phyloP scores from a whole-genome alignment of 768 basidiomycete genomes.

The Boletus sensibilis region DNA sequence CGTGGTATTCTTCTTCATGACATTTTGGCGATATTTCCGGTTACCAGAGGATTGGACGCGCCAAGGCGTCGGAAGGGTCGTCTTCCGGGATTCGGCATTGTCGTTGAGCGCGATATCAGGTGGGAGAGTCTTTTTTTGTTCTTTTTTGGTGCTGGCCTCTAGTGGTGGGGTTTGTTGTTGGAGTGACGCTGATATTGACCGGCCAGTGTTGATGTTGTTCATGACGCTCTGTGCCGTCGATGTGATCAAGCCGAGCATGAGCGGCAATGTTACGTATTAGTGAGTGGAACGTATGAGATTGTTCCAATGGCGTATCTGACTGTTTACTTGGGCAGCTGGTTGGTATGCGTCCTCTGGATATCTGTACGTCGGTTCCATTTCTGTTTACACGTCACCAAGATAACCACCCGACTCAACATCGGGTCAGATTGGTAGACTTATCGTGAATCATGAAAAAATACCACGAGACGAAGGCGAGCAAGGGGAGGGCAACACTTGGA shows the following conservation, averaged over 20 bases:
- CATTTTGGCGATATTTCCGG: constrained; percentile 17
- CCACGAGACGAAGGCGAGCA: background rate
- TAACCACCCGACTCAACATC: background rate
- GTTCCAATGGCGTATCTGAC: background rate
- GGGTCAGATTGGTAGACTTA: constrained; percentile 18
- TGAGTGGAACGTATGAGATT: constrained; percentile 1
- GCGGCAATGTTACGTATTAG: constrained; percentile 24
- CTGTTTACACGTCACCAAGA: background rate
- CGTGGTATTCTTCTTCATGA: constrained; percentile 15
- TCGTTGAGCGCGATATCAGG: constrained; percentile 11
- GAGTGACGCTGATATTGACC: background rate
- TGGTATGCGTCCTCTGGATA: constrained; percentile 17
- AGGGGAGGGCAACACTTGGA: background rate
- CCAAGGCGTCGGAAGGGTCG: background rate
- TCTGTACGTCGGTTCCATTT: constrained; percentile 11
- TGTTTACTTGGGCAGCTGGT: constrained; percentile 13
- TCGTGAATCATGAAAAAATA: constrained; percentile 15
- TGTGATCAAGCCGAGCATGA: constrained; percentile 12
- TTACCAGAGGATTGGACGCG: constrained; percentile 11
- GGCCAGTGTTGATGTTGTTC: constrained; percentile 18
- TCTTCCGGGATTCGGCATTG: constrained; percentile 19
- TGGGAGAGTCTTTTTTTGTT: constrained; percentile 1
- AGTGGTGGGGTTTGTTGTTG: background rate
- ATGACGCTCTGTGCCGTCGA: constrained; percentile 15
- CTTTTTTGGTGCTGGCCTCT: background rate